phyloP scores from a whole-genome alignment of 169 alveolate species.

The Plasmodium gallinaceum region DNA sequence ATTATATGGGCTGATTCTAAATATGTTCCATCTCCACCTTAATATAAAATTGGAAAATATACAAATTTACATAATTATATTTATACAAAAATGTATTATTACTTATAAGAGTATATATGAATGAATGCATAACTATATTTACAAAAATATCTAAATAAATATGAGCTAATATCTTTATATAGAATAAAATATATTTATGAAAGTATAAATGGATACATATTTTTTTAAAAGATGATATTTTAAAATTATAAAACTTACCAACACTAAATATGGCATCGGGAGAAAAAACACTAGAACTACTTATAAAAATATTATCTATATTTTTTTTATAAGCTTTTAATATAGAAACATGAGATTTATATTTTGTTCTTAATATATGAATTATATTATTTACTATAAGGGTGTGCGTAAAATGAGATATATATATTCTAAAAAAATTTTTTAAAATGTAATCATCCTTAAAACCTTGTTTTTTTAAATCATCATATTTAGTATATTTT shows the following conservation, averaged over 20 bases:
- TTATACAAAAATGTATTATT: not conserved
- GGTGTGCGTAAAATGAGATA: slow-evolving; percentile 72
- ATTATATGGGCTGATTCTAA: slow-evolving; percentile 65
- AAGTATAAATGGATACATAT: not conserved
- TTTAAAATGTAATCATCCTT: slow-evolving; percentile 58
- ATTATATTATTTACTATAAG: slow-evolving; percentile 60
- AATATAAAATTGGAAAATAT: not conserved
- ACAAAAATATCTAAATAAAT: not conserved
- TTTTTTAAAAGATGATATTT: not conserved
- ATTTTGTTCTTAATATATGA: slow-evolving; percentile 39
- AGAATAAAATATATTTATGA: not conserved
- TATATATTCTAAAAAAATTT: slow-evolving; percentile 35
- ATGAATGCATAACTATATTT: not conserved
- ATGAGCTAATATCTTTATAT: not conserved
- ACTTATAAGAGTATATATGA: not conserved
- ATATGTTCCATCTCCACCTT: slow-evolving; percentile 74
- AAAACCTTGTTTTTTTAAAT: slow-evolving; percentile 46
- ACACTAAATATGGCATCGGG: slow-evolving; percentile 75
- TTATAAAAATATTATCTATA: slow-evolving; percentile 42
- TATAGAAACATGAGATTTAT: slow-evolving; percentile 38
- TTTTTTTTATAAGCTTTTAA: slow-evolving; percentile 59
- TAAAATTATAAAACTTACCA: slow-evolving; percentile 11
- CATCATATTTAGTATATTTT: slow-evolving; percentile 66
- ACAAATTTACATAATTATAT: not conserved
- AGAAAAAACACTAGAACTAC: slow-evolving; percentile 60